Evolutionary conservation across 192 early-diverging fungal genomes (phyloP).

Genomic region (Chytriomyces sp.): DNA sequence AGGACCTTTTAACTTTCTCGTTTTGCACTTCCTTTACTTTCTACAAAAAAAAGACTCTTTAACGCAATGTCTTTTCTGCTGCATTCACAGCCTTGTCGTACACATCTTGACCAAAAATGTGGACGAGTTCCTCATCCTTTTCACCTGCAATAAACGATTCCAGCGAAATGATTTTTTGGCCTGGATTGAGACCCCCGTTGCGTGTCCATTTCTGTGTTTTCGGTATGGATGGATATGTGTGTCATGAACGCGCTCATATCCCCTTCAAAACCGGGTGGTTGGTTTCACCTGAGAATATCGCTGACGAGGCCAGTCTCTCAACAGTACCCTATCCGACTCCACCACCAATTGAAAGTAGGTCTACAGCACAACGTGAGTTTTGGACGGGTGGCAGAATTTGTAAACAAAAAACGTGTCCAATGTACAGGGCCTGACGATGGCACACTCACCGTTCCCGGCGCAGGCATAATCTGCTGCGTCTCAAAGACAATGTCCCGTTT

Average conservation of each 20-base stretch:
- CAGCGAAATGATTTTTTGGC: conserved; percentile 5
- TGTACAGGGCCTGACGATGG: neutral
- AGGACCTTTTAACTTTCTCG: too few species aligned
- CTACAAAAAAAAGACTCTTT: too few species aligned
- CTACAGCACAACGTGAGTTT: neutral
- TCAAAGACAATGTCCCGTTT: conserved; percentile 12
- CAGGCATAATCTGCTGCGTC: conserved; percentile 34
- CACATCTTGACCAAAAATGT: conserved; percentile 30
- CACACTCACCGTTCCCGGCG: conserved; percentile 23
- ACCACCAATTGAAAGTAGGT: conserved; percentile 34
- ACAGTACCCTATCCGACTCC: conserved; percentile 23
- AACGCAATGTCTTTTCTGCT: conserved; percentile 2
- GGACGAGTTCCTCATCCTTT: conserved; percentile 24
- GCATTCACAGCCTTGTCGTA: conserved; percentile 28
- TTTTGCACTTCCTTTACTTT: too few species aligned
- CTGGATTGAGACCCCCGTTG: conserved; percentile 32
- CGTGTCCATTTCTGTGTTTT: conserved; percentile 40
- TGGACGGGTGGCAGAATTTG: too few species aligned
- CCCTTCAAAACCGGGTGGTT: neutral
- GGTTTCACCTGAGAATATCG: conserved; percentile 24
- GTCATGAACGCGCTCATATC: neutral
- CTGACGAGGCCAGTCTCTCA: conserved; percentile 36
- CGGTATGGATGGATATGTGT: neutral
- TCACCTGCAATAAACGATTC: conserved; percentile 23
- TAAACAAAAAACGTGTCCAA: too few species aligned